A percentile compares a stretch with the other conserved stretches of the same genome.
Conservation (phyloP, 805 yeast species). For the Candida insectalens region DNA sequence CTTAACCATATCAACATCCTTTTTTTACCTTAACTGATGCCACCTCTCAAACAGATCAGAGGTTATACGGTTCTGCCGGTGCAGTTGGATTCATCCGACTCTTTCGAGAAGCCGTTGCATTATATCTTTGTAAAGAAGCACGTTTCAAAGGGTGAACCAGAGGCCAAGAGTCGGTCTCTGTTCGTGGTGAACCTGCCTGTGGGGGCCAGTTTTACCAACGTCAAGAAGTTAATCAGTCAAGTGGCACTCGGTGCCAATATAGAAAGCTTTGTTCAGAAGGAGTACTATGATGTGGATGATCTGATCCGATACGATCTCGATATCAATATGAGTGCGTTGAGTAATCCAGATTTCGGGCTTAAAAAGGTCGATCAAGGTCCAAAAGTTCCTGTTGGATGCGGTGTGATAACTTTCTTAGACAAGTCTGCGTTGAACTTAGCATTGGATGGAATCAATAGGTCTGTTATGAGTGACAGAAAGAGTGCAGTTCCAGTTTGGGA, state of each 20-base stretch:
- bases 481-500: conserved; percentile 30
- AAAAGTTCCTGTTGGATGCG: conserved; percentile 65
- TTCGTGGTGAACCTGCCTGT: conserved; percentile 74
- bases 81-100: conserved; percentile 23
- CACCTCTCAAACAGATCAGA: conserved; percentile 32
- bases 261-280: conserved; percentile 28
- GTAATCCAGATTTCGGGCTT: conserved; percentile 36
- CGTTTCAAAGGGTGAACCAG: conserved; percentile 29
- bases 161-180: conserved; percentile 44
- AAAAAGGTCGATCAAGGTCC: conserved; percentile 23
- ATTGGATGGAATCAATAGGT: conserved; percentile 47
- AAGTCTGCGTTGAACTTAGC: conserved; percentile 58
- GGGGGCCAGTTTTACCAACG: conserved; percentile 37
- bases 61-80: conserved; percentile 49
- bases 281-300: conserved; percentile 21
- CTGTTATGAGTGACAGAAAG: conserved; percentile 16
- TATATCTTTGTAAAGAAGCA: conserved; percentile 63
- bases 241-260: conserved; percentile 59
- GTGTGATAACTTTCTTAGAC: conserved; percentile 67
- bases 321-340: conserved; percentile 46
- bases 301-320: conserved; percentile 28
- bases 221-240: conserved; percentile 48
- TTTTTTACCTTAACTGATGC: not conserved
- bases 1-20: not conserved
- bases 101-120: conserved; percentile 29